These are phyloP conservation scores for Scedosporium aurantiacum DNA, from an alignment of 2,329 filamentous ascomycete genomes.

Conservation along the genomic window DNA sequence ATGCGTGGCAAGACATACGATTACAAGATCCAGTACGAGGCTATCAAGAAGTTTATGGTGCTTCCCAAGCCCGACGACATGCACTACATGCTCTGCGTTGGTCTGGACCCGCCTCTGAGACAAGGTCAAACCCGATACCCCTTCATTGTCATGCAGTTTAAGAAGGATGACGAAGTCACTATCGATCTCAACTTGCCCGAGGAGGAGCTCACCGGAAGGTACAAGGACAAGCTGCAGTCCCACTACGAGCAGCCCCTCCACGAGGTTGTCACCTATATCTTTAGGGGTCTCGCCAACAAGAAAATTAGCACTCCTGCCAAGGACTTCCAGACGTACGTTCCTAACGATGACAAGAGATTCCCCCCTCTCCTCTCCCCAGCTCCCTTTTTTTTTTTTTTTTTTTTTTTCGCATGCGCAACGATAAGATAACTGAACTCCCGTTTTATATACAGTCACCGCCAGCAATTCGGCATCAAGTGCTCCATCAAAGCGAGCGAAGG, in stretches of 20 bases:
- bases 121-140: slow-evolving; percentile 97
- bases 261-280: slow-evolving; percentile 89
- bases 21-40: slow-evolving; percentile 98
- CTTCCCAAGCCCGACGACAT: slow-evolving; percentile 97
- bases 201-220: slow-evolving; percentile 70
- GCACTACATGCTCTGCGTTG: slow-evolving; percentile 88
- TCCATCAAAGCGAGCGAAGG: slow-evolving; percentile 99
- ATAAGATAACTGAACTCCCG: slow-evolving; percentile 18
- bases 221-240: slow-evolving; percentile 77
- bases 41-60: slow-evolving; percentile 98
- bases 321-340: slow-evolving; percentile 67
- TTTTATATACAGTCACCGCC: slow-evolving; percentile 54
- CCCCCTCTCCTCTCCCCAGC: too few relatives aligned
- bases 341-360: neutral
- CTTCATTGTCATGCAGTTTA: slow-evolving; percentile 98
- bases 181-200: slow-evolving; percentile 95
- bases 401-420: neutral
- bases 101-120: slow-evolving; percentile 84
- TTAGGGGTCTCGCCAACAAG: slow-evolving; percentile 87
- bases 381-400: neutral
- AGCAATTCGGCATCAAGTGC: slow-evolving; percentile 93
- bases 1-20: slow-evolving; percentile 98
- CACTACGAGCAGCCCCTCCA: slow-evolving; percentile 93
- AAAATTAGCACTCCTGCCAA: slow-evolving; percentile 89
- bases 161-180: slow-evolving; percentile 92